phyloP scores from a whole-genome alignment of 169 alveolate genomes.

The Plasmodium gallinaceum region DNA sequence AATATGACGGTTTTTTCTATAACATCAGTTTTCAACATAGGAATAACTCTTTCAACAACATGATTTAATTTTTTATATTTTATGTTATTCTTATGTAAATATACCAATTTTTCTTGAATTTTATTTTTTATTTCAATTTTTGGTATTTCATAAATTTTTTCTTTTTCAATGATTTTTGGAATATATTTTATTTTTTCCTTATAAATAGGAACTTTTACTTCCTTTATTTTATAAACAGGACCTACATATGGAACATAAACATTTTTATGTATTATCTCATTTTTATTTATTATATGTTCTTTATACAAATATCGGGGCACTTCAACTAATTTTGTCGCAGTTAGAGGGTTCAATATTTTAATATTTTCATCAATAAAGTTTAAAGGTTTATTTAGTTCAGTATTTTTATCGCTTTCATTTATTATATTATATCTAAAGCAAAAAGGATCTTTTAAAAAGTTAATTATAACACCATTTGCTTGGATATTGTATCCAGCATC shows the following conservation, averaged over 20 bases:
- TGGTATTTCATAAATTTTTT: constrained; percentile 21
- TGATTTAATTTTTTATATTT: constrained; percentile 11
- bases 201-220: constrained; percentile 8
- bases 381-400: constrained; percentile 3
- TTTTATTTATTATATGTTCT: background rate
- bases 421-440: constrained; percentile 45
- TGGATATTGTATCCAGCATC: constrained; percentile 68
- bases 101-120: constrained; percentile 10
- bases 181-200: constrained; percentile 32
- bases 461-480: constrained; percentile 57
- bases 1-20: constrained; percentile 17
- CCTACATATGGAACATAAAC: background rate
- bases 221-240: background rate
- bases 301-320: background rate
- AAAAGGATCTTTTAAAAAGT: constrained; percentile 66
- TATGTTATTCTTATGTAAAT: constrained; percentile 14
- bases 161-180: constrained; percentile 14
- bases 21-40: background rate
- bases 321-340: constrained; percentile 1
- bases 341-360: constrained; percentile 9
- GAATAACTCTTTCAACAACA: constrained; percentile 12
- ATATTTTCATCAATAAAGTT: constrained; percentile 14
- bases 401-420: constrained; percentile 5
- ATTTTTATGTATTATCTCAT: constrained; percentile 3
- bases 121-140: constrained; percentile 12